phyloP scores from a whole-genome alignment of 2,329 filamentous ascomycete species.

The Elsinoe fawcettii region DNA sequence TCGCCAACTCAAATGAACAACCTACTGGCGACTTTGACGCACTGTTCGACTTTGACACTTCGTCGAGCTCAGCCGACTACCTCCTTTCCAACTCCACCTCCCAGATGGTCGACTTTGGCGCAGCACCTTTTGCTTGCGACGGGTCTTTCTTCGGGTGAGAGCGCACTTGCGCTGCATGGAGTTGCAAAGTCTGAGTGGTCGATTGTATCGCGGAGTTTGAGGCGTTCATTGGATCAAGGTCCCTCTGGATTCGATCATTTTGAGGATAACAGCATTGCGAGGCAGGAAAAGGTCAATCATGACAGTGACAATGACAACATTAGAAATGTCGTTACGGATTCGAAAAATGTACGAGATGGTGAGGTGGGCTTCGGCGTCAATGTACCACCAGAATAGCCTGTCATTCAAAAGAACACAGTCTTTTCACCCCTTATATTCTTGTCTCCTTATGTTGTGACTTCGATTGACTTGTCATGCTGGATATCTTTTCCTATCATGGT shows the following conservation, averaged over 20 bases:
- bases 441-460: background rate
- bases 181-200: background rate
- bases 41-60: conserved; percentile 17
- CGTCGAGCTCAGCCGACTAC: conserved; percentile 16
- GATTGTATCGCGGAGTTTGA: conserved; percentile 1
- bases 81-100: conserved; percentile 15
- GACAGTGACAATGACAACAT: conserved; percentile 7
- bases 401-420: background rate
- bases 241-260: background rate
- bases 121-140: conserved; percentile 19
- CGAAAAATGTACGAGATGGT: conserved; percentile 1
- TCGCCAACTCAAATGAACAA: conserved; percentile 30
- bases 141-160: conserved; percentile 18
- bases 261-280: conserved; percentile 8
- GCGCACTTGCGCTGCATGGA: conserved; percentile 19
- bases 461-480: background rate
- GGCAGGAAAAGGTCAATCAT: conserved; percentile 10
- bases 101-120: conserved; percentile 19
- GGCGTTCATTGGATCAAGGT: conserved; percentile 13
- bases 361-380: background rate
- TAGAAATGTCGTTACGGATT: background rate
- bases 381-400: conserved; percentile 11
- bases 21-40: conserved; percentile 15
- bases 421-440: background rate
- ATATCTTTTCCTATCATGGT: background rate